Evolutionary conservation across 164 flowering plant species (phyloP).

Genomic region (Taxillus chinensis): DNA sequence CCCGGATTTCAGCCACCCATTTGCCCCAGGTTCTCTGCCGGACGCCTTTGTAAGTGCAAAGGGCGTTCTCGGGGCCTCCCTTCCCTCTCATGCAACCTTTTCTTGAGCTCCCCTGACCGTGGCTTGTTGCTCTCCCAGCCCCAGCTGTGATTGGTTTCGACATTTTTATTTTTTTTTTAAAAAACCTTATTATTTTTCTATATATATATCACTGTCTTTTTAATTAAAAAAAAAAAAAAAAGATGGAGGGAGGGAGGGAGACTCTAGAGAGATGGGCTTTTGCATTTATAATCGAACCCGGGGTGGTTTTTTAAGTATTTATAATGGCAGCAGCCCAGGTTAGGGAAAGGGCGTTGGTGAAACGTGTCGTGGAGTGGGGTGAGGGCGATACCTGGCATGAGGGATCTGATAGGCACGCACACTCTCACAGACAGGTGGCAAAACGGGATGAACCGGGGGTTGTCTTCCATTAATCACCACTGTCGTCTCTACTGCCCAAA

Average conservation of each 20-base stretch:
- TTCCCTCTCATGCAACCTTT: conserved; percentile 76
- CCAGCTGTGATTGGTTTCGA: conserved; percentile 10
- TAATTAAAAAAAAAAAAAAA: too few relatives aligned
- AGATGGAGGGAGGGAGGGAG: too few relatives aligned
- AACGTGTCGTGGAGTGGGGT: conserved; percentile 17
- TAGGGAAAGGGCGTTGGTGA: background rate
- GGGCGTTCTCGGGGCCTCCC: conserved; percentile 73
- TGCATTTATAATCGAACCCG: too few relatives aligned
- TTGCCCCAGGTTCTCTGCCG: conserved; percentile 76
- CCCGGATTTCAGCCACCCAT: conserved; percentile 74
- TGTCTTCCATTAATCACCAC: too few relatives aligned
- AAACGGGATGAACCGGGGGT: too few relatives aligned
- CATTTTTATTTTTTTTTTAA: background rate
- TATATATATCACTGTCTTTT: too few relatives aligned
- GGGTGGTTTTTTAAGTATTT: too few relatives aligned
- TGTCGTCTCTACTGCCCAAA: too few relatives aligned
- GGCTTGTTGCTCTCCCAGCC: conserved; percentile 12
- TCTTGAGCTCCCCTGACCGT: conserved; percentile 39
- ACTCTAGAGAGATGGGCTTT: too few relatives aligned
- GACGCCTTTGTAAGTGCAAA: conserved; percentile 62
- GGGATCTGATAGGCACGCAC: background rate
- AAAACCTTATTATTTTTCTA: too few relatives aligned
- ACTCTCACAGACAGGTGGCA: too few relatives aligned
- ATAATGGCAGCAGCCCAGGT: too few relatives aligned
- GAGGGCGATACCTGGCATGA: conserved; percentile 19